These are phyloP conservation scores for Xylariales sp. DNA, from an alignment of 2,329 filamentous ascomycete species.

Conservation along the genomic window DNA sequence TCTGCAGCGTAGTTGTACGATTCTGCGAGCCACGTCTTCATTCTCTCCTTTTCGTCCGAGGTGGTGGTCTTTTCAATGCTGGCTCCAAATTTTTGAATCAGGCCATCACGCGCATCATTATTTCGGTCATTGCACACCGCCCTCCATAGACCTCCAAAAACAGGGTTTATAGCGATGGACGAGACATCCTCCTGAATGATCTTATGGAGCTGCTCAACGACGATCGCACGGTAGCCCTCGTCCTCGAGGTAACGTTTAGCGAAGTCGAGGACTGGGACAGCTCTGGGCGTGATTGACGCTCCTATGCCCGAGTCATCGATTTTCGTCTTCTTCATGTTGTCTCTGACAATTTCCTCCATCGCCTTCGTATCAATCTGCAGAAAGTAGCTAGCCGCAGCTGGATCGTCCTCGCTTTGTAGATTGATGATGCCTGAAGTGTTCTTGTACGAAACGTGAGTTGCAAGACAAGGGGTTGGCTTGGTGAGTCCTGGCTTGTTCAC, in stretches of 20 bases:
- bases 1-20: conserved; percentile 45
- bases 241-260: conserved; percentile 36
- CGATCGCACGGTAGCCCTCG: conserved; percentile 32
- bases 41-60: conserved; percentile 27
- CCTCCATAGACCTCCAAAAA: conserved; percentile 47
- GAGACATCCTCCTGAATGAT: conserved; percentile 40
- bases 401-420: conserved; percentile 1
- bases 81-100: conserved; percentile 37
- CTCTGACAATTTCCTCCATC: neutral
- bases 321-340: neutral
- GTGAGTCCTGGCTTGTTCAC: no score
- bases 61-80: conserved; percentile 32
- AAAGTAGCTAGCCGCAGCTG: neutral
- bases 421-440: no score
- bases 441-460: no score
- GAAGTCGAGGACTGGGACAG: conserved; percentile 23
- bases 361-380: neutral
- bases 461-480: no score
- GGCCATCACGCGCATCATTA: conserved; percentile 33
- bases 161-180: conserved; percentile 41
- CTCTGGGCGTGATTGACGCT: conserved; percentile 6
- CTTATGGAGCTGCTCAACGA: conserved; percentile 31
- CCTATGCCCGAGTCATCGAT: conserved; percentile 5
- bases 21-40: conserved; percentile 45
- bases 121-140: conserved; percentile 42